Evolutionary conservation across 2,329 filamentous ascomycete species (phyloP).

Genomic region (Ambrosiella xylebori): DNA sequence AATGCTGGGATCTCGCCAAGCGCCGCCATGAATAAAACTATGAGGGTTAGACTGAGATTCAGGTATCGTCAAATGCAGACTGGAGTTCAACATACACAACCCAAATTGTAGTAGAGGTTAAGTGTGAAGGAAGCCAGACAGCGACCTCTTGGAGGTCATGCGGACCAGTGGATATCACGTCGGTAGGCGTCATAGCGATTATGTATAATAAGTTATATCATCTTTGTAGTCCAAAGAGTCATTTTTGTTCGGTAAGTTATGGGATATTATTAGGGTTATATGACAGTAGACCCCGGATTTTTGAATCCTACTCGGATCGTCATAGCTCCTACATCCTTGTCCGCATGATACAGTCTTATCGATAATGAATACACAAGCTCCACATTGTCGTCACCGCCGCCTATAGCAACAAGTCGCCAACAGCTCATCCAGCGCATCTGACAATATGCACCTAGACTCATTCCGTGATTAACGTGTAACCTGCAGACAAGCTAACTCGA

Average conservation of each 20-base stretch:
- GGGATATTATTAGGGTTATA: too few relatives aligned
- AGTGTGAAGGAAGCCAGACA: background rate
- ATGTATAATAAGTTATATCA: background rate
- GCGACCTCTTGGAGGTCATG: constrained; percentile 7
- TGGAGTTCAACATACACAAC: constrained; percentile 1
- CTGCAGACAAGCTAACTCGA: background rate
- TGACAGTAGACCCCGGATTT: too few relatives aligned
- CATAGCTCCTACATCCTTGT: background rate
- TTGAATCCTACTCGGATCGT: too few relatives aligned
- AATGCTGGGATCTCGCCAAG: constrained; percentile 17
- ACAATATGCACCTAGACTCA: background rate
- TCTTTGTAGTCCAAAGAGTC: too few relatives aligned
- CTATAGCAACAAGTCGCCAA: background rate
- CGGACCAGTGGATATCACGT: background rate
- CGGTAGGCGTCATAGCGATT: background rate
- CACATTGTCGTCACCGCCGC: background rate
- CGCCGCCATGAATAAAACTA: constrained; percentile 17
- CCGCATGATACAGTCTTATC: background rate
- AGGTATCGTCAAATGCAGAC: background rate
- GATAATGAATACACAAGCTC: background rate
- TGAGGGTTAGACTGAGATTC: background rate
- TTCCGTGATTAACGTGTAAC: background rate
- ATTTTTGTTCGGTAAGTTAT: too few relatives aligned
- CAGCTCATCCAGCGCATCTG: background rate
- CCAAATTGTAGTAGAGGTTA: background rate